Evolutionary conservation across 192 early-diverging fungal genomes (phyloP).

Genomic region (Rhizoclosmatium sp.): DNA sequence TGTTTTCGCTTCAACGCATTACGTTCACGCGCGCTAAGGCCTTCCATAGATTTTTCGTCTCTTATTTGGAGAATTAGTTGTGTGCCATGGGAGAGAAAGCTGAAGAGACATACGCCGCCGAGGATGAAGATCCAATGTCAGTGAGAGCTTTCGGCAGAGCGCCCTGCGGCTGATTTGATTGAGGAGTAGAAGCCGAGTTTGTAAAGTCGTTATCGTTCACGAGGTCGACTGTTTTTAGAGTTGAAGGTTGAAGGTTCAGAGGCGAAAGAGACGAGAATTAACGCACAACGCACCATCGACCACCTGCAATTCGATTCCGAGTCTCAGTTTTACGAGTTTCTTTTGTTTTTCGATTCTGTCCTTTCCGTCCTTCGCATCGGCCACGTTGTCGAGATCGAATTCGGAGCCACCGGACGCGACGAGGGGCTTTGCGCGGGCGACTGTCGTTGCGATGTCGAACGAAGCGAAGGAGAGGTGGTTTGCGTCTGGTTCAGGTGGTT

Average conservation of each 20-base stretch:
- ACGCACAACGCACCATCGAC: conserved; percentile 70
- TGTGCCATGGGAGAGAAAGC: background rate
- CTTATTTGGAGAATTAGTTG: conserved; percentile 10
- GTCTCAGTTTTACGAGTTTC: conserved; percentile 79
- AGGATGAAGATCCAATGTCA: conserved; percentile 34
- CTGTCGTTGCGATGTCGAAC: conserved; percentile 84
- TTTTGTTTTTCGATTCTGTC: conserved; percentile 85
- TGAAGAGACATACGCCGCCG: background rate
- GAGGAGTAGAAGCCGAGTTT: conserved; percentile 1
- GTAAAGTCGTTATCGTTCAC: conserved; percentile 82
- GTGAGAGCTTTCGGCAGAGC: conserved; percentile 35
- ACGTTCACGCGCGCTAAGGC: conserved; percentile 88
- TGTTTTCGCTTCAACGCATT: conserved; percentile 89
- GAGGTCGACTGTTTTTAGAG: conserved; percentile 70
- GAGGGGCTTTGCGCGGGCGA: conserved; percentile 79
- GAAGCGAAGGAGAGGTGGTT: conserved; percentile 71
- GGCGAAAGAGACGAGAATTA: background rate
- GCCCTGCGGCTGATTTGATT: background rate
- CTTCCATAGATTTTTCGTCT: conserved; percentile 66
- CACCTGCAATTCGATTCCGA: conserved; percentile 89
- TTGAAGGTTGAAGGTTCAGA: conserved; percentile 15
- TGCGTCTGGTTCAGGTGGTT: background rate
- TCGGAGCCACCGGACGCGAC: conserved; percentile 90
- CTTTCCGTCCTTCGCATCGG: conserved; percentile 76
- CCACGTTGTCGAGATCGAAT: conserved; percentile 79